Conservation (phyloP, 768 basidiomycete species). For the Amanita fuliginea region DNA sequence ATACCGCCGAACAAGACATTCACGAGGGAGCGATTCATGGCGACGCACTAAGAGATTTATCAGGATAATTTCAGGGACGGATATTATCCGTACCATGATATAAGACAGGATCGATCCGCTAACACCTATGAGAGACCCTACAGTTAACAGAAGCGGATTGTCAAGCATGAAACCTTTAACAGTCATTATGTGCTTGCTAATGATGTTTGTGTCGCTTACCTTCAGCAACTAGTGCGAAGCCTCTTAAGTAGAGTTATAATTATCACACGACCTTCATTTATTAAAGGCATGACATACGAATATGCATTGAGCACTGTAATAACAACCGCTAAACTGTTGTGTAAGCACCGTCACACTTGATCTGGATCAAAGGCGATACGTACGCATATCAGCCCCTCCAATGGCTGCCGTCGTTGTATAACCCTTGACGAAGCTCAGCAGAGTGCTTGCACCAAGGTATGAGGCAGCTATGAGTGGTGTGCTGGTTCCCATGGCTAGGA, state of each 20-base stretch:
- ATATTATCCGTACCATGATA: conserved; percentile 55
- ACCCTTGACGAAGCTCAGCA: conserved; percentile 77
- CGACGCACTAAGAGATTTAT: conserved; percentile 52
- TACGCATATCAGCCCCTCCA: conserved; percentile 91
- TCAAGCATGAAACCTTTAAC: conserved; percentile 73
- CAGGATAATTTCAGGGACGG: not conserved
- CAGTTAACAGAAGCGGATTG: conserved; percentile 71
- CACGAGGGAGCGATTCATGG: conserved; percentile 80
- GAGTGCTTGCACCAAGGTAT: conserved; percentile 62
- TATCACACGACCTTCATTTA: not conserved
- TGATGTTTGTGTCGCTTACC: conserved; percentile 20
- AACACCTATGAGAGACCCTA: conserved; percentile 83
- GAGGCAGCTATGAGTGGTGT: conserved; percentile 69
- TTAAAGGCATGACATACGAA: conserved; percentile 30
- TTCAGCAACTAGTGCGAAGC: conserved; percentile 86
- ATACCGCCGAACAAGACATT: conserved; percentile 91
- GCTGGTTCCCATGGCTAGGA: conserved; percentile 56
- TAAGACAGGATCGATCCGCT: conserved; percentile 87
- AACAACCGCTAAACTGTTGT: conserved; percentile 52
- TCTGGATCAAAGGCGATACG: conserved; percentile 17
- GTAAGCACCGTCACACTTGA: not conserved
- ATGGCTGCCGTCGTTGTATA: conserved; percentile 87
- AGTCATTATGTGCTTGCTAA: conserved; percentile 1
- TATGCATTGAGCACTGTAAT: conserved; percentile 89
- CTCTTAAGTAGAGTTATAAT: conserved; percentile 20